phyloP scores from a whole-genome alignment of 192 early-diverging fungal species.

The Podila epicladia region DNA sequence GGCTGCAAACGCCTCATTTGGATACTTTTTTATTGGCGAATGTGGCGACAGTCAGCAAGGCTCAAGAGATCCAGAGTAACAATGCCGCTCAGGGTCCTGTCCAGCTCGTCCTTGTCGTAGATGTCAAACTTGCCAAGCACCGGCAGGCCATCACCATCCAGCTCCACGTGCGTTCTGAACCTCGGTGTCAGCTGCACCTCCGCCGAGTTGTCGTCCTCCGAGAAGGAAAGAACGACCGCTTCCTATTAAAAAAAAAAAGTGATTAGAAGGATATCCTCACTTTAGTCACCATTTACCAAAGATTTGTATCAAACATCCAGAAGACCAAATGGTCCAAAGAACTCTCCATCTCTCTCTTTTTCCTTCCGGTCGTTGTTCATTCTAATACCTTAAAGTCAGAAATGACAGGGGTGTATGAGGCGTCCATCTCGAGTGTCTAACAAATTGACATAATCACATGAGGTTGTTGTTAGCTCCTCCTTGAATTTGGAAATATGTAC shows the following conservation, averaged over 20 bases:
- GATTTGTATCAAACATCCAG: not conserved
- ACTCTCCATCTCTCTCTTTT: not conserved
- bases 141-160: constrained; percentile 20
- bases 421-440: constrained; percentile 40
- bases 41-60: constrained; percentile 20
- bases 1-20: not conserved
- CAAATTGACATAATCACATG: not conserved
- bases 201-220: constrained; percentile 9
- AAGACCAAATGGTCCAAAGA: not conserved
- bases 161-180: constrained; percentile 15
- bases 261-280: not conserved
- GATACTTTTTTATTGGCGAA: not conserved
- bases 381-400: constrained; percentile 38
- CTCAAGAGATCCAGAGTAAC: constrained; percentile 20
- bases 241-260: constrained; percentile 19
- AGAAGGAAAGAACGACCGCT: constrained; percentile 12
- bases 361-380: not conserved
- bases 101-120: constrained; percentile 28
- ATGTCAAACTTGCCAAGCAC: constrained; percentile 47
- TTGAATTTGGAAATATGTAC: not conserved
- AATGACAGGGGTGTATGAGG: constrained; percentile 29
- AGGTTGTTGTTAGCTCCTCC: not conserved
- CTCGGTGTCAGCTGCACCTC: constrained; percentile 23
- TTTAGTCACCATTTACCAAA: not conserved
- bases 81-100: constrained; percentile 13